Percentiles rank a stretch among this genome's conserved stretches.
Conservation (phyloP, 176 grass and related monocot genomes). For the Leersia perrieri region DNA sequence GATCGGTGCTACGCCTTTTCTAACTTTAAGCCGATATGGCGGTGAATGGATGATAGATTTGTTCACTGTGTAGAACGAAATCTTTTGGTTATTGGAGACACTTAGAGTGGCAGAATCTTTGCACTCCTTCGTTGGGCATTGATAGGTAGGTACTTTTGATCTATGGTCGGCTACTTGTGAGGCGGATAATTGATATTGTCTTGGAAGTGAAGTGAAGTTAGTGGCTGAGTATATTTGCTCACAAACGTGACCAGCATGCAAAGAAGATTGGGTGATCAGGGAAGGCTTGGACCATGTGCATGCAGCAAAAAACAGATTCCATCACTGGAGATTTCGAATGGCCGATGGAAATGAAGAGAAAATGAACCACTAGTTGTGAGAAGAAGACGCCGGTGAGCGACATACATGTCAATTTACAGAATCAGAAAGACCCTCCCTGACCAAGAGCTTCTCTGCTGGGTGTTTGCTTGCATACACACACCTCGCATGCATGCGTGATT, state of each 20-base stretch:
- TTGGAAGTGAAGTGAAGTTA: background rate
- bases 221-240: background rate
- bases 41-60: conserved; percentile 37
- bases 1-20: background rate
- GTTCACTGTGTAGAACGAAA: background rate
- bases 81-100: background rate
- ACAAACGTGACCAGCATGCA: background rate
- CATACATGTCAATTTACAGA: background rate
- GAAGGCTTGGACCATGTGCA: background rate
- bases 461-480: background rate
- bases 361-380: background rate
- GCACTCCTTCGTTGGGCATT: background rate
- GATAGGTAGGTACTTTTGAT: background rate
- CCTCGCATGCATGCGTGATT: background rate
- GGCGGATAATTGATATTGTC: background rate
- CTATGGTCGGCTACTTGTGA: conserved; percentile 12
- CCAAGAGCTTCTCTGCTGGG: background rate
- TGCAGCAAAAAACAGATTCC: background rate
- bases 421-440: background rate
- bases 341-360: background rate
- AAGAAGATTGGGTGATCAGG: conserved; percentile 23
- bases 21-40: conserved; percentile 30
- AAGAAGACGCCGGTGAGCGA: background rate
- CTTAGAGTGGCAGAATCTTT: background rate
- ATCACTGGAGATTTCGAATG: background rate